Percentiles rank a stretch among this genome's conserved stretches.
Evolutionary conservation across 148 eudicot genomes (phyloP).

Genomic region (Rhododendron mucronatum): DNA sequence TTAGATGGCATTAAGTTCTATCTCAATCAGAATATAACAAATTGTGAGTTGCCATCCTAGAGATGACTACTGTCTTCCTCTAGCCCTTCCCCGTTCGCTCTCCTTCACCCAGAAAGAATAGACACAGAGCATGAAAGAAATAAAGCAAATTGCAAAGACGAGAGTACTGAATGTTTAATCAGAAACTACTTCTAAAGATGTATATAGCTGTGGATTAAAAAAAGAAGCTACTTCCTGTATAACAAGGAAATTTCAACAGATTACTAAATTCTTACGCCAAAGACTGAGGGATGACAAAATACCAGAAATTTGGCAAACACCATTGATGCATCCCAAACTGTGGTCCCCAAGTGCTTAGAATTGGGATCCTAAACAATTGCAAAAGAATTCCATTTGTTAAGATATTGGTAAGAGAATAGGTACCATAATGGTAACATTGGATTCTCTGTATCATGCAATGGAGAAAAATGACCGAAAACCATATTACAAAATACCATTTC

Average conservation of each 20-base stretch:
- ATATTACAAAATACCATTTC: not conserved
- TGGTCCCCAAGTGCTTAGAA: slow-evolving; percentile 93
- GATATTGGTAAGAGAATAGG: not conserved
- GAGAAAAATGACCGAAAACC: not conserved
- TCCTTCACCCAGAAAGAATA: not conserved
- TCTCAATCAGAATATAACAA: not conserved
- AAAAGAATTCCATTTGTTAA: not conserved
- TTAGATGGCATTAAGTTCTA: not conserved
- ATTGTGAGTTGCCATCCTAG: not conserved
- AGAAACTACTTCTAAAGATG: not conserved
- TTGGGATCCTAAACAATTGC: slow-evolving; percentile 74
- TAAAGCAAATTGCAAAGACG: not conserved
- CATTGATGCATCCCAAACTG: slow-evolving; percentile 98
- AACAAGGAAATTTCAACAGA: not conserved
- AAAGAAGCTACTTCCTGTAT: not conserved
- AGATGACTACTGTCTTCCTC: not conserved
- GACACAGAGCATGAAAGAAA: not conserved
- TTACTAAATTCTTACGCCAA: not conserved
- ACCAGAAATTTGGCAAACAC: slow-evolving; percentile 91
- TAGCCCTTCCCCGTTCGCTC: not conserved
- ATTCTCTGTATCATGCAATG: not conserved
- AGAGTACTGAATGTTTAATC: not conserved
- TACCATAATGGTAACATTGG: too few relatives aligned
- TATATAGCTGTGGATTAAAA: not conserved
- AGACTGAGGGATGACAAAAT: slow-evolving; percentile 6